Evolutionary conservation across 306 rosid species (phyloP), one percentile per base, ranked within the genome.

Genomic region (Prinsepia uniflora): DNA sequence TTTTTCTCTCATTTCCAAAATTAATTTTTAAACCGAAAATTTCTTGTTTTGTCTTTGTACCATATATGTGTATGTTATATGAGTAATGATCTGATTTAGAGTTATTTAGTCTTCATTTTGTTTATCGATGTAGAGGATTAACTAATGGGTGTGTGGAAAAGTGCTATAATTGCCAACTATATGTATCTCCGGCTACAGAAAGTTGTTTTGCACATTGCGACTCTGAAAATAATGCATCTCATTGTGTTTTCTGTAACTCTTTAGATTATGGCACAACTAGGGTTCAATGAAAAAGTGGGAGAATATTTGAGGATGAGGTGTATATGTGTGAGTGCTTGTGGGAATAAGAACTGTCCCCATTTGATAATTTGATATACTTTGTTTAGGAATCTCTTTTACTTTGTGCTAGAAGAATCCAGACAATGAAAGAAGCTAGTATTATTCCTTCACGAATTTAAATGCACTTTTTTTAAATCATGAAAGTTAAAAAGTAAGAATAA

Each of bases 1-100:
- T 30, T 30, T 3, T 30, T 30, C 4, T 30, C 66, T 9, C 66
- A 4, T 30, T 61, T 57, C 10, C 66, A 39, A 40, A 36, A 40
- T 39, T 17, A 17, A 55, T 55, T 7, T 61, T 22, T 61, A 40
- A 39, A 61, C 39, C 8, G 8, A 7, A 20, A 70, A 55, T 65
- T 80, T 73, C 43, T 11, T 75, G 43, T 4, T 24, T 65, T 54
- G 11, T 54, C 52, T 43, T 36, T 72, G 58, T 72, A 60, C 19
- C 54, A 60, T 68, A 30, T 30, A 30, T 30, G 4, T 30, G 4
- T 30, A 30, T 30, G 36, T 3, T 30, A 30, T 30, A 30, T 30
- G 4, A 30, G 4, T 30, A 30, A 19, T 39, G 8, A 48, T 5
- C 7, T 59, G 43, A 14, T 59, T 19, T 34, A 59, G 19, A 7